A percentile compares a stretch with the other conserved stretches of the same genome.
These are phyloP conservation scores for Henckelia pumila DNA, from an alignment of 257 asterid species.

Conservation along the genomic window DNA sequence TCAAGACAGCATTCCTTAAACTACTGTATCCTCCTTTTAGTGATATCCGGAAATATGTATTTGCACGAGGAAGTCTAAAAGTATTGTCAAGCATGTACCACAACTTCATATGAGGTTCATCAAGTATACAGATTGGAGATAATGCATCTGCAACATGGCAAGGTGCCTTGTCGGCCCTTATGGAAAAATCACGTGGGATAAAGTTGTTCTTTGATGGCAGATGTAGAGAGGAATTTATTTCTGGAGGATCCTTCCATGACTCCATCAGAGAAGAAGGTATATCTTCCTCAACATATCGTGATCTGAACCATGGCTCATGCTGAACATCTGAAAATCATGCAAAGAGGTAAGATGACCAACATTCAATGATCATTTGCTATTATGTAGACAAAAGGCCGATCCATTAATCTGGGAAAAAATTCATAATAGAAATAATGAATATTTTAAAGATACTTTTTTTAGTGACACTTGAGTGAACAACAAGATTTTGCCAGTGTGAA, in stretches of 20 bases:
- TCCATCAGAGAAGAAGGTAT: constrained; percentile 71
- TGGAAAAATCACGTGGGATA: constrained; percentile 83
- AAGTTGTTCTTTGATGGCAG: constrained; percentile 80
- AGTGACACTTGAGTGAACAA: constrained; percentile 12
- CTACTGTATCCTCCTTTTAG: constrained; percentile 73
- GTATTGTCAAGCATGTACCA: constrained; percentile 93
- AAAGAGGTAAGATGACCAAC: constrained; percentile 15
- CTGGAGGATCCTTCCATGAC: constrained; percentile 75
- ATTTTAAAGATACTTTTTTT: not conserved
- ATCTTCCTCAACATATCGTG: constrained; percentile 76
- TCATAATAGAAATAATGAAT: not conserved
- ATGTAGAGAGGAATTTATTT: constrained; percentile 64
- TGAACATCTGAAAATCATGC: constrained; percentile 58
- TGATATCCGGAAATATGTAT: constrained; percentile 85
- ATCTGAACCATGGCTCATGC: constrained; percentile 95
- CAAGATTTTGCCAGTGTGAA: constrained; percentile 15
- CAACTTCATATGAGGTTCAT: constrained; percentile 71
- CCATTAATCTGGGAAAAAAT: not conserved
- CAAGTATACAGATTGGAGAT: constrained; percentile 73
- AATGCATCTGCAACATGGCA: constrained; percentile 41
- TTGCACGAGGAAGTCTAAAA: constrained; percentile 95
- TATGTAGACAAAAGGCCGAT: constrained; percentile 16
- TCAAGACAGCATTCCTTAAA: constrained; percentile 66
- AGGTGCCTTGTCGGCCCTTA: constrained; percentile 51
- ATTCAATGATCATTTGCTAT: constrained; percentile 14